Evolutionary conservation across 129 eudicot genomes (phyloP), one percentile per base, ranked within the genome.

Genomic region (Logfia minima): DNA sequence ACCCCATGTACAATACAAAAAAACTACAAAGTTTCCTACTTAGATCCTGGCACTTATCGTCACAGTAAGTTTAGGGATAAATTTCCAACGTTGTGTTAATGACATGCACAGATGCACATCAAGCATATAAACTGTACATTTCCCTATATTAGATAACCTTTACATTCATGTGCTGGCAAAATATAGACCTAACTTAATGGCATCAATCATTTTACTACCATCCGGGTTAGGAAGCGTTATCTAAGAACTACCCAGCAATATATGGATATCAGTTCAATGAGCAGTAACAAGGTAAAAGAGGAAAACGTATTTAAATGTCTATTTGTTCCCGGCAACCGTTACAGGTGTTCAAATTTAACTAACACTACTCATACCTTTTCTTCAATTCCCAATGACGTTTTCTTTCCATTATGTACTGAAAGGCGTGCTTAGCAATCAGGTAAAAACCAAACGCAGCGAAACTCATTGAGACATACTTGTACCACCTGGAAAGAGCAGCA

Each of bases 381-480:
- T 90, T 84, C 76, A 95, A 62, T 83, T 95, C 99, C 96, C 97
- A 86, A 76, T 86, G 92, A 24, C 96, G 92, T 87, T 82, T 89
- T 79, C 95, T 89, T 79, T 95, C 97, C 96, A 92, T 85, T 75
- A 95, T 81, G 83, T 76, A 75, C 56, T 86, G 91, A 74, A 95
- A 75, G 19, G 88, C 92, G 43, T 83, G 90, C 86, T 90, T 95
- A 45, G 92, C 92, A 59, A 89, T 79, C 73, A 95, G 86, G 84
- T 88, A 95, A 66, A 84, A 71, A 62, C 99, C 99, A 75, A 92
- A 87, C 2, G 82, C 90, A 13, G 94, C 82, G 58, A 92, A 88
- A n/a, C 97, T 94, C 79, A 92, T n/a, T 4, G 99, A 95, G 7
- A 95, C 95, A 79, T 79, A 95, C 82, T 92, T 95, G 85, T 90